Percentiles rank a stretch among this genome's conserved stretches.
Evolutionary conservation across 495 filamentous ascomycete species (phyloP).

Genomic region (Aspergillus affinis): DNA sequence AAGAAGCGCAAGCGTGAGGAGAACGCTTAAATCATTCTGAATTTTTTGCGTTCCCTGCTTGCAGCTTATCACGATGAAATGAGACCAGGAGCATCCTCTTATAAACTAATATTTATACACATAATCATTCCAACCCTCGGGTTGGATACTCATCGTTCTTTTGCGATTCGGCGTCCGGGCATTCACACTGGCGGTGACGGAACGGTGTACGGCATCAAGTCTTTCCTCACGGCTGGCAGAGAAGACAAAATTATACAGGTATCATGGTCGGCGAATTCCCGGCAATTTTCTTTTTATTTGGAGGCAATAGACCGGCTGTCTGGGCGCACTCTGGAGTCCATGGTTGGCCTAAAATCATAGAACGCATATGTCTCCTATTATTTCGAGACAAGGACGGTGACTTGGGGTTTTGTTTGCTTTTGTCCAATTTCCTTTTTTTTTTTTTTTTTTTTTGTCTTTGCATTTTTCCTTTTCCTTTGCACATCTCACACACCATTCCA

Average conservation of each 20-base stretch:
- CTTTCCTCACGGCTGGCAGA: constrained; percentile 7
- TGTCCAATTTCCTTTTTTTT: constrained; percentile 14
- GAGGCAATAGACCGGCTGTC: constrained; percentile 20
- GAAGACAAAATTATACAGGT: constrained; percentile 8
- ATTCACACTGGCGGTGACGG: constrained; percentile 35
- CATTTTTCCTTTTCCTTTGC: not conserved
- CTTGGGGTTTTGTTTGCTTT: constrained; percentile 18
- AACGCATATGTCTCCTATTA: constrained; percentile 26
- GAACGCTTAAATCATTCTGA: constrained; percentile 24
- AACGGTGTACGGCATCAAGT: constrained; percentile 25
- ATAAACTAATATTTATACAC: constrained; percentile 21
- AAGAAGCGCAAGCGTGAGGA: constrained; percentile 80
- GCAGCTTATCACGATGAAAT: constrained; percentile 34
- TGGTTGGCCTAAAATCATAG: constrained; percentile 25
- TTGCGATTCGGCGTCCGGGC: constrained; percentile 45
- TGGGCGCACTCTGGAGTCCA: constrained; percentile 21
- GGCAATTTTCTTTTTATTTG: constrained; percentile 2
- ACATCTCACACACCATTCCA: not conserved
- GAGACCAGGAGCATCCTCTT: constrained; percentile 46
- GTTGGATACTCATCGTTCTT: constrained; percentile 26
- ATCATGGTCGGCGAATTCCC: not conserved
- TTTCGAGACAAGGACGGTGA: constrained; percentile 21
- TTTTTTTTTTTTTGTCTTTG: constrained; percentile 3
- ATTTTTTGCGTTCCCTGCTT: constrained; percentile 21
- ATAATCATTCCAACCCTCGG: constrained; percentile 16